Evolutionary conservation across 768 basidiomycete genomes (phyloP), one percentile per base, ranked within the genome.

Genomic region (Erythrobasidium yunnanense): DNA sequence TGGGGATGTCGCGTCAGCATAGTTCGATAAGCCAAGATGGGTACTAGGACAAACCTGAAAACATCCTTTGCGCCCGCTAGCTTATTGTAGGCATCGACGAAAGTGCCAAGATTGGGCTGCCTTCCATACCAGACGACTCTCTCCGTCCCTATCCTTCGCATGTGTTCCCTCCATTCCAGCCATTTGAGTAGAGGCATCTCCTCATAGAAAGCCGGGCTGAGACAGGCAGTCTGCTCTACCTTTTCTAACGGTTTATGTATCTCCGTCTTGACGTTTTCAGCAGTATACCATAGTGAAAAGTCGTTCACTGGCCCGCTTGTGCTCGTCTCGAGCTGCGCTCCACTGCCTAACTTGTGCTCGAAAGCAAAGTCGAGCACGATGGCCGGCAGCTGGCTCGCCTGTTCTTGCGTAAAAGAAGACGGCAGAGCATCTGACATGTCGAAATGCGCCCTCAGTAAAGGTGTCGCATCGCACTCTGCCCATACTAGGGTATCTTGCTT

Each of bases 81-180:
- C 13, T 25, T 29, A 23, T 63, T 63, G 49, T 63, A 63, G 22
- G n/a, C 25, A 17, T 63, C 60, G 6, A 63, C 60, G 25, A 50
- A 63, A 30, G 27, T 35, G 17, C 32, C 49, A 46, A 63, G 49
- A 15, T 38, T 23, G 13, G 22, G 20, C 5, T 4, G 23, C 25
- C 60, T 6, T 2, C 47, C 60, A 38, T 63, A 63, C 60, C 60
- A 63, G 32, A 49, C 33, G 2, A 63, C 60, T 18, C 60, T 27
- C 25, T 63, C 60, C 4, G 49, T 49, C 18, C 60, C 60, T 30
- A 63, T 23, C 6, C 25, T 23, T 13, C 49, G 8, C 60, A 63
- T 63, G 49, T 63, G 60, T 25, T 63, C 60, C 25, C 60, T 63
- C 60, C 60, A 63, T 25, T 63, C 60, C 2, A 63, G 20, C 60